Percentiles rank a stretch among this genome's conserved stretches.
These are phyloP conservation scores for Setaria viridis DNA, from an alignment of 202 grass and related monocot genomes.

Conservation along the genomic window DNA sequence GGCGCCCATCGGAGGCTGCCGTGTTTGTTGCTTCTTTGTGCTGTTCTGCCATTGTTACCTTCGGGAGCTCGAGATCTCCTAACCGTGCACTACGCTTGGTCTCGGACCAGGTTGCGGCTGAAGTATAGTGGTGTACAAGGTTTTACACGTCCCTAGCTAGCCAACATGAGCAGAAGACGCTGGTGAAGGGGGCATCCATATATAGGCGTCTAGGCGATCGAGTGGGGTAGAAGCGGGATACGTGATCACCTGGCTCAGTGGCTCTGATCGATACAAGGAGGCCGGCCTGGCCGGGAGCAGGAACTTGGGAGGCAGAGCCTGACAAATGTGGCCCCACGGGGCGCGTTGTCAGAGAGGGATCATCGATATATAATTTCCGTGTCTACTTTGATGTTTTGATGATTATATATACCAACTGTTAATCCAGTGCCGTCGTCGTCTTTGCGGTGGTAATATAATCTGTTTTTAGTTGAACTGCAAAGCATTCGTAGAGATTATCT, in stretches of 20 bases:
- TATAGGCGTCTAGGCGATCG: neutral
- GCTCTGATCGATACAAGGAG: neutral
- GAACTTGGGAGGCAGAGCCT: neutral
- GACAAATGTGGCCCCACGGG: neutral
- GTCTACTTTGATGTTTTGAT: conserved; percentile 16
- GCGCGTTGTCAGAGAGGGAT: neutral
- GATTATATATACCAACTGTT: neutral
- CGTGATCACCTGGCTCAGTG: neutral
- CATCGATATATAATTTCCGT: neutral
- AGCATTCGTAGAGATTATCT: neutral
- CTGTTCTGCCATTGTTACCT: conserved; percentile 16
- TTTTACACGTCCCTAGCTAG: conserved; percentile 18
- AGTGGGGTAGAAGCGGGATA: neutral
- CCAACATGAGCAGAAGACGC: neutral
- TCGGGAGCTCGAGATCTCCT: neutral
- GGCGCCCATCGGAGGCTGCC: neutral
- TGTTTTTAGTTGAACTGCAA: neutral
- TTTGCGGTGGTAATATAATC: neutral
- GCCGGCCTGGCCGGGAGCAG: neutral
- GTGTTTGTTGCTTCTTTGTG: neutral
- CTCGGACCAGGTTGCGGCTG: neutral
- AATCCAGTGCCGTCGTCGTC: neutral
- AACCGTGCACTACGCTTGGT: neutral
- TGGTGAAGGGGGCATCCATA: neutral
- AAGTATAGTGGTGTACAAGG: neutral